Conservation (phyloP, 169 alveolate species). For the Blepharisma undulans region DNA sequence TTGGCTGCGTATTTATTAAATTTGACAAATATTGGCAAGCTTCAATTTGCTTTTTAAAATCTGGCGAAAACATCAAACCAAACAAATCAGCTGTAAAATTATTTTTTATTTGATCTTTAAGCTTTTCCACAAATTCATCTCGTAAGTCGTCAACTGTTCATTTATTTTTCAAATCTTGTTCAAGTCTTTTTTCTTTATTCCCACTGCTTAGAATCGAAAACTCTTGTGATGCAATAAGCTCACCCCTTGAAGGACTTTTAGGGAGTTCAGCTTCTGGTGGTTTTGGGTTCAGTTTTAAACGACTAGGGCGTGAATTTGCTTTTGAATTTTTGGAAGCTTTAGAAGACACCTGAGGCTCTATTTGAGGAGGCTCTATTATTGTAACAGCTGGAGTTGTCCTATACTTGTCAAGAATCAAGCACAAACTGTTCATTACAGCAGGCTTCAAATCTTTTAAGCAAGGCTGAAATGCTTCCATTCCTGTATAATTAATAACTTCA, state of each 20-base stretch:
- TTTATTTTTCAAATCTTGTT: constrained; percentile 63
- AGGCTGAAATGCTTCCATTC: constrained; percentile 46
- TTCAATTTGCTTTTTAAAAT: constrained; percentile 67
- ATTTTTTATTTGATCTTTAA: constrained; percentile 57
- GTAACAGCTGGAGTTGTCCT: not conserved
- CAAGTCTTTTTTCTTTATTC: constrained; percentile 67
- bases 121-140: constrained; percentile 66
- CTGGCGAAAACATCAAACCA: constrained; percentile 48
- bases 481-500: constrained; percentile 54
- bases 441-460: constrained; percentile 64
- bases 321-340: not conserved
- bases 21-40: constrained; percentile 55
- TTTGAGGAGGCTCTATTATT: not conserved
- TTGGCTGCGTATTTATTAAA: constrained; percentile 48
- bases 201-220: constrained; percentile 23
- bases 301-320: not conserved
- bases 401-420: constrained; percentile 53
- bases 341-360: not conserved
- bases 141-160: constrained; percentile 63
- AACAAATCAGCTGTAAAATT: constrained; percentile 49
- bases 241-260: not conserved
- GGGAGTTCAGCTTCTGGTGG: not conserved
- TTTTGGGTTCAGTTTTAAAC: not conserved
- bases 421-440: constrained; percentile 64
- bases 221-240: not conserved